These are phyloP conservation scores for Tremella mesenterica DNA, from an alignment of 768 basidiomycete genomes.

Conservation along the genomic window DNA sequence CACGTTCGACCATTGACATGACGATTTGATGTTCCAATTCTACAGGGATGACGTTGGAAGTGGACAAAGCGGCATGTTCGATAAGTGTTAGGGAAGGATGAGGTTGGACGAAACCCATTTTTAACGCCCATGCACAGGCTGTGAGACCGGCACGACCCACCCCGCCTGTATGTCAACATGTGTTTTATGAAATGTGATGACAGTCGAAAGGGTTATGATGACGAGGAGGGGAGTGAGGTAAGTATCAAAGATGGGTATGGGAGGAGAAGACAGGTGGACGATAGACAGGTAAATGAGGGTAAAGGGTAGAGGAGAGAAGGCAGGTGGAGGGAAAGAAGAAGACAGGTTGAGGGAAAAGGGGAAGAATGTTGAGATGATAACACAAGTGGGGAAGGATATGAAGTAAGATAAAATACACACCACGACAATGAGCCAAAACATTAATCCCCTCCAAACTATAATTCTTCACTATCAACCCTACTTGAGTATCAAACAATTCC, in stretches of 20 bases:
- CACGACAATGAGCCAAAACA: conserved; percentile 81
- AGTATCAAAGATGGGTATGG: no score
- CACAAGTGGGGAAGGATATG: not conserved
- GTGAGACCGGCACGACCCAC: conserved; percentile 87
- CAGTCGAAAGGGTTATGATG: no score
- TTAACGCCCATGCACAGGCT: conserved; percentile 85
- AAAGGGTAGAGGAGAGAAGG: no score
- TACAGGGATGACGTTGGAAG: conserved; percentile 11
- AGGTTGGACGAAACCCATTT: conserved; percentile 78
- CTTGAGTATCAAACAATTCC: conserved; percentile 56
- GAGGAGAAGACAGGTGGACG: no score
- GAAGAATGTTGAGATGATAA: not conserved
- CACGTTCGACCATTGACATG: conserved; percentile 61
- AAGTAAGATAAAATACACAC: conserved; percentile 37
- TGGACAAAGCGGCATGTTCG: conserved; percentile 11
- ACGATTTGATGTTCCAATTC: conserved; percentile 45
- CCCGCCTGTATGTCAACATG: conserved; percentile 48
- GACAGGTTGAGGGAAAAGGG: not conserved
- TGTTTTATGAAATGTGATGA: no score
- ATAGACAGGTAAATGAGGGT: no score
- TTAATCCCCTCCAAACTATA: conserved; percentile 67
- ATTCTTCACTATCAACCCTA: conserved; percentile 57
- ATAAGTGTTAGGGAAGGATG: conserved; percentile 44
- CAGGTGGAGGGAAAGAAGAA: no score
- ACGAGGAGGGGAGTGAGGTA: no score